Evolutionary conservation across 2,329 filamentous ascomycete species (phyloP).

Genomic region (Penicillium oxalicum): DNA sequence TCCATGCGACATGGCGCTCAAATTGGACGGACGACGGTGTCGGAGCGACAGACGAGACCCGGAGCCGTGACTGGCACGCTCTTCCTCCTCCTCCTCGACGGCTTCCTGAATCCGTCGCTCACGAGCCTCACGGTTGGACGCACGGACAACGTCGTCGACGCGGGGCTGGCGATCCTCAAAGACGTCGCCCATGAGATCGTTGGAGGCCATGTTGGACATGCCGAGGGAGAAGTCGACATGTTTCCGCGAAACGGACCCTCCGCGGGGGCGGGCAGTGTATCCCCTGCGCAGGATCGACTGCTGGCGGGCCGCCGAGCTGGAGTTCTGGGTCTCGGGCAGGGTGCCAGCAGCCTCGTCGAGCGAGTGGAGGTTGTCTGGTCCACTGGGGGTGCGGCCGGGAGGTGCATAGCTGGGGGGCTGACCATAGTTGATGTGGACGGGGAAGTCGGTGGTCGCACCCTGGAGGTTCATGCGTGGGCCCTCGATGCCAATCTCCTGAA

Average conservation of each 20-base stretch:
- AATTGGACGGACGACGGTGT: constrained; percentile 20
- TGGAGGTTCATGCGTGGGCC: constrained; percentile 69
- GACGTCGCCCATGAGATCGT: constrained; percentile 59
- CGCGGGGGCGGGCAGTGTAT: constrained; percentile 45
- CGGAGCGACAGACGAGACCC: constrained; percentile 13
- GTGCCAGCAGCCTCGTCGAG: constrained; percentile 16
- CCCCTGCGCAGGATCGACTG: constrained; percentile 53
- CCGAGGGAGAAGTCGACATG: constrained; percentile 67
- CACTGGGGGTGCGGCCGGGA: constrained; percentile 43
- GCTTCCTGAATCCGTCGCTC: constrained; percentile 36
- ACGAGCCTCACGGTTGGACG: constrained; percentile 35
- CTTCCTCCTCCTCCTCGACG: constrained; percentile 30
- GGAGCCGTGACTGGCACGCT: constrained; percentile 24
- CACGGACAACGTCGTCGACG: constrained; percentile 37
- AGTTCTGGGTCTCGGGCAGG: constrained; percentile 28
- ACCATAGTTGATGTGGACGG: constrained; percentile 57
- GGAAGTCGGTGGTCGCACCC: constrained; percentile 61
- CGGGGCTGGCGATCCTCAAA: constrained; percentile 51
- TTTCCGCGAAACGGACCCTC: constrained; percentile 56
- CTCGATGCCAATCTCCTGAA: constrained; percentile 78
- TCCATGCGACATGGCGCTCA: constrained; percentile 20
- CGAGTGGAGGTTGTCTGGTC: constrained; percentile 36
- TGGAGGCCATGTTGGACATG: constrained; percentile 54
- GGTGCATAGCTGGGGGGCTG: constrained; percentile 40
- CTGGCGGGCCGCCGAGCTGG: constrained; percentile 27